phyloP scores from a whole-genome alignment of 768 basidiomycete species.

The Kwoniella dejecticola region DNA sequence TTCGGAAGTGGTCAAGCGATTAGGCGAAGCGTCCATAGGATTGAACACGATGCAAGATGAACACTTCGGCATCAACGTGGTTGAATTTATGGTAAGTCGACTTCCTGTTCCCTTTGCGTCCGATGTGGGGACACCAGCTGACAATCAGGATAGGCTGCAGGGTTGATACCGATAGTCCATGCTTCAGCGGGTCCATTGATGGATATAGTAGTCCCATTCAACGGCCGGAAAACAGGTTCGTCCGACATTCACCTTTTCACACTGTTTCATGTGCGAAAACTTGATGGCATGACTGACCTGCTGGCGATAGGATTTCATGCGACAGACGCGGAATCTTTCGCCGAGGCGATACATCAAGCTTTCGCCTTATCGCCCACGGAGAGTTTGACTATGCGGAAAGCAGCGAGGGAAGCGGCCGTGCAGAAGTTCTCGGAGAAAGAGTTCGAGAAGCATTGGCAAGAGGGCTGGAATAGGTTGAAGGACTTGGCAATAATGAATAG shows the following conservation, averaged over 20 bases:
- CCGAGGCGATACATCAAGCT: conserved; percentile 66
- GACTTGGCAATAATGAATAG: conserved; percentile 10
- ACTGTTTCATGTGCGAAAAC: no score
- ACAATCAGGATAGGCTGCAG: conserved; percentile 70
- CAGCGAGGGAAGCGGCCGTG: conserved; percentile 72
- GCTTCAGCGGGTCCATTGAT: conserved; percentile 87
- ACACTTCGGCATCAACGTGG: conserved; percentile 97
- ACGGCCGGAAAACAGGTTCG: conserved; percentile 69
- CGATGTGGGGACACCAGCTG: not conserved
- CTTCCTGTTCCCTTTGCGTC: no score
- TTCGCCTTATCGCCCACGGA: conserved; percentile 64
- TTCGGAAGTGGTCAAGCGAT: conserved; percentile 67
- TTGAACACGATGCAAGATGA: conserved; percentile 97
- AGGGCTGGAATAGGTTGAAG: conserved; percentile 41
- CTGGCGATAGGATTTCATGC: conserved; percentile 86
- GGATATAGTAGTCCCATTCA: conserved; percentile 84
- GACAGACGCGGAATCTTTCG: conserved; percentile 66
- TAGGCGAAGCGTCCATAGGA: conserved; percentile 77
- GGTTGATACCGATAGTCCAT: conserved; percentile 86
- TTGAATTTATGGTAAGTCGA: conserved; percentile 90
- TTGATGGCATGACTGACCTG: no score
- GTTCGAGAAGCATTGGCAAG: conserved; percentile 68
- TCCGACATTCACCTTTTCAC: conserved; percentile 5
- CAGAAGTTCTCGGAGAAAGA: conserved; percentile 73
- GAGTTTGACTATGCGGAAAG: conserved; percentile 65